Conservation (phyloP, 306 rosid genomes). For the Oemleria cerasiformis region DNA sequence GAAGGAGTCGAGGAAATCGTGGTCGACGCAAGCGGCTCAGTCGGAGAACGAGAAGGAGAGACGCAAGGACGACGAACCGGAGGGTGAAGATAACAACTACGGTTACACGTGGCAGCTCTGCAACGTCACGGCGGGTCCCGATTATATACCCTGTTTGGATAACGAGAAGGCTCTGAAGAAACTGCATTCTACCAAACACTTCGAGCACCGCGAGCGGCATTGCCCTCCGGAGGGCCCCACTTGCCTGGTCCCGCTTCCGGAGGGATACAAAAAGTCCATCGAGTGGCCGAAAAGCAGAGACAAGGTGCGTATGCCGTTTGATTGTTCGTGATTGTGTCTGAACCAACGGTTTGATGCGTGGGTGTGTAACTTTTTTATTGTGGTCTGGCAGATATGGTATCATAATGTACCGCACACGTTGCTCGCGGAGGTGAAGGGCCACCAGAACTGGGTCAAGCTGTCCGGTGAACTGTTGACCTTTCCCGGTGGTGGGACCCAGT, state of each 20-base stretch:
- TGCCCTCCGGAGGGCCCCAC: conserved; percentile 80
- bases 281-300: conserved; percentile 77
- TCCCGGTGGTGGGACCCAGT: conserved; percentile 97
- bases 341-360: neutral
- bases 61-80: conserved; percentile 54
- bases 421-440: conserved; percentile 91
- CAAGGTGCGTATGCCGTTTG: conserved; percentile 43
- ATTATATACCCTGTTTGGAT: conserved; percentile 93
- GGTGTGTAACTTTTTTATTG: neutral
- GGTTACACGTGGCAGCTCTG: conserved; percentile 61
- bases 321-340: neutral
- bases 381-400: conserved; percentile 63
- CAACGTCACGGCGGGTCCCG: conserved; percentile 64
- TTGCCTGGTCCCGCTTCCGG: conserved; percentile 67
- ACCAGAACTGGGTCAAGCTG: conserved; percentile 92
- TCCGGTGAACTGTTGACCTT: conserved; percentile 83
- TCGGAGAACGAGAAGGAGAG: conserved; percentile 71
- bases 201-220: conserved; percentile 86
- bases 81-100: conserved; percentile 27
- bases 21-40: conserved; percentile 73
- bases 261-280: conserved; percentile 55
- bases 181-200: conserved; percentile 53
- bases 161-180: conserved; percentile 59
- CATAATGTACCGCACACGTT: conserved; percentile 71
- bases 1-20: conserved; percentile 53